A percentile compares a stretch with the other conserved stretches of the same genome.
Evolutionary conservation across 2,329 filamentous ascomycete genomes (phyloP).

Genomic region (Xylariaceae sp.): DNA sequence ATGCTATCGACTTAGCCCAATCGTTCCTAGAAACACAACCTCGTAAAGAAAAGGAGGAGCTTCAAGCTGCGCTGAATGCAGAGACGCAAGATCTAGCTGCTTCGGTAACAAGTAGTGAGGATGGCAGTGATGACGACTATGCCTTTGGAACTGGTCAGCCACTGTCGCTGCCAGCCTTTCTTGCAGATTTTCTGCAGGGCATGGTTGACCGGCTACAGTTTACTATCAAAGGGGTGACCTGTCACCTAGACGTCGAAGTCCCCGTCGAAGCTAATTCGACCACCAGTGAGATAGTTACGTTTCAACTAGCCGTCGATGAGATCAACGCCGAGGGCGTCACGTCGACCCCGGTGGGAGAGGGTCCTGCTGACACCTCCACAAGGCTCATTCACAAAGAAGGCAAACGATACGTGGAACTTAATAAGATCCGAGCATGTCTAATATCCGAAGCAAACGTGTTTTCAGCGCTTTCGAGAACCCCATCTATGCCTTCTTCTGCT

Average conservation of each 20-base stretch:
- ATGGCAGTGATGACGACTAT: slow-evolving; percentile 66
- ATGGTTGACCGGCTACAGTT: slow-evolving; percentile 75
- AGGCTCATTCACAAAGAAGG: slow-evolving; percentile 61
- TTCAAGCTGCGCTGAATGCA: slow-evolving; percentile 71
- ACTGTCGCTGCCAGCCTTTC: slow-evolving; percentile 71
- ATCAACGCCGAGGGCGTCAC: slow-evolving; percentile 73
- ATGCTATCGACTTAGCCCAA: slow-evolving; percentile 74
- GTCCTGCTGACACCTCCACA: slow-evolving; percentile 41
- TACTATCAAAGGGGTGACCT: slow-evolving; percentile 66
- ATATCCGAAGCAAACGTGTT: slow-evolving; percentile 73
- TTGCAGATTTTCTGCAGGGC: slow-evolving; percentile 75
- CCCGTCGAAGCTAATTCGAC: slow-evolving; percentile 55
- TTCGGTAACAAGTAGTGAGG: slow-evolving; percentile 65
- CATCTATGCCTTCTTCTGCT: slow-evolving; percentile 63
- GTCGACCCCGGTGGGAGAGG: slow-evolving; percentile 40
- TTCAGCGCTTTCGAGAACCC: slow-evolving; percentile 62
- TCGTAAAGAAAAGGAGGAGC: slow-evolving; percentile 65
- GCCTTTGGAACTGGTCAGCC: slow-evolving; percentile 72
- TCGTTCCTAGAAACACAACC: slow-evolving; percentile 80
- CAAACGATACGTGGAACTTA: slow-evolving; percentile 69
- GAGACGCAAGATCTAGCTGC: slow-evolving; percentile 67
- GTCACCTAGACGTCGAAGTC: slow-evolving; percentile 69
- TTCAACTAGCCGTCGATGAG: slow-evolving; percentile 68
- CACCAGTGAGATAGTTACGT: slow-evolving; percentile 61
- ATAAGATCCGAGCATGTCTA: slow-evolving; percentile 66